These are phyloP conservation scores for Mortierella alpina DNA, from an alignment of 192 early-diverging fungal species.

Conservation along the genomic window DNA sequence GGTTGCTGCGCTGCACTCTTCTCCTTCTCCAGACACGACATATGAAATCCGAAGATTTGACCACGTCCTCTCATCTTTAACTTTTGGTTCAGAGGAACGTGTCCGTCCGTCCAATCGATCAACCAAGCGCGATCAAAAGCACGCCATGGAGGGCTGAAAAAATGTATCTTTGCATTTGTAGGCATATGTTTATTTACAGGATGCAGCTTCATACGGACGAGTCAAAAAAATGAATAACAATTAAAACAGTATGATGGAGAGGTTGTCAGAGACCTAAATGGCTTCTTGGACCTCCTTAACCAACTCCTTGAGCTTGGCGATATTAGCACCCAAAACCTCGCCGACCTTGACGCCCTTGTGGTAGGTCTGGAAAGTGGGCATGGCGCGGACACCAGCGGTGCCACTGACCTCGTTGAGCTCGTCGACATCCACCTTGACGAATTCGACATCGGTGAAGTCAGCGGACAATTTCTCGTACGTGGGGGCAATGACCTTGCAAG, in stretches of 20 bases:
- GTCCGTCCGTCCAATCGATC: no score
- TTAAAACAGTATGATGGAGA: neutral
- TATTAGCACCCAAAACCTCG: conserved; percentile 76
- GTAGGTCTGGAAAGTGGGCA: conserved; percentile 87
- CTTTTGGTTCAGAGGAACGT: no score
- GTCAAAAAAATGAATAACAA: neutral
- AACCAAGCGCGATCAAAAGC: neutral
- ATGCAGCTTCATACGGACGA: no score
- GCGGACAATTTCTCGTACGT: conserved; percentile 68
- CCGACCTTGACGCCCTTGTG: conserved; percentile 64
- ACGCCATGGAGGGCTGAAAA: neutral
- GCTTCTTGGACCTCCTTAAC: conserved; percentile 47
- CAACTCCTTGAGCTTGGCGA: conserved; percentile 56
- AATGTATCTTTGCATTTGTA: neutral
- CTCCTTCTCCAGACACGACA: no score
- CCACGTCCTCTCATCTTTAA: no score
- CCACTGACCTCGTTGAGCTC: conserved; percentile 54
- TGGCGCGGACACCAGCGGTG: conserved; percentile 64
- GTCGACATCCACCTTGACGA: conserved; percentile 91
- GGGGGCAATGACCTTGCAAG: conserved; percentile 82
- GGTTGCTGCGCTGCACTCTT: no score
- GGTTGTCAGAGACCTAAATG: neutral
- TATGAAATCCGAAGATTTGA: no score
- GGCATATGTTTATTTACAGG: conserved; percentile 3
- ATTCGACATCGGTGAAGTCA: conserved; percentile 64